Evolutionary conservation across 2,329 filamentous ascomycete species (phyloP), one percentile per base, ranked within the genome.

Genomic region (Aureobasidium sp.): DNA sequence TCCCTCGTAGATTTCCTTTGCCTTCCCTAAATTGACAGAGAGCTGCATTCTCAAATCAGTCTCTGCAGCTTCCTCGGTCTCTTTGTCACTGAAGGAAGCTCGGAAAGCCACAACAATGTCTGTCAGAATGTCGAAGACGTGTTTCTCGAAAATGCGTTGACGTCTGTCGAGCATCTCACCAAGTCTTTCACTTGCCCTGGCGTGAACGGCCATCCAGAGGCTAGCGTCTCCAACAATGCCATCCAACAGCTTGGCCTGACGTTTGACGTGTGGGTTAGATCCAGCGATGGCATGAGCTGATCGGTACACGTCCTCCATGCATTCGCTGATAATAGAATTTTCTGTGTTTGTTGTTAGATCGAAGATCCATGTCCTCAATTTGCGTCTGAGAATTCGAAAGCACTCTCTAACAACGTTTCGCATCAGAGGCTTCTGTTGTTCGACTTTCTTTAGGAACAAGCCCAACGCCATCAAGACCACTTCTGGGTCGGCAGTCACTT

Each of bases 251-350:
- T 34, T 26, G 7, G 41, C 15, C 13, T 32, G 48, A 37, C 62
- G 55, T 17, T 10, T 34, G 32, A 9, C n/a, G 12, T 39, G 37
- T 17, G 13, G 9, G 15, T 46, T 20, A 15, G 44, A 63, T 27
- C 62, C 56, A 34, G 32, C 32, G 55, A 67, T 59, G 17, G 20
- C 5, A 8, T 56, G 47, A 24, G 64, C 46, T 27, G 63, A 39
- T 3, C 41, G 56, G 62, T 67, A 67, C 27, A 67, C 55, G 1
- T 66, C 65, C 0, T 46, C 24, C 67, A 68, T 68, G 36, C 51
- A 55, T 24, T 62, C 62, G 10, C 34, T 24, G 24, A 52, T 32
- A 9, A 68, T 34, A 51, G 66, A 66, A 6, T 59, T 48, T 15
- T 61, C 59, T 27, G 34, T 41, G 20, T 41, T 26, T 27, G 32